A percentile compares a stretch with the other conserved stretches of the same genome.
Evolutionary conservation across 495 filamentous ascomycete genomes (phyloP).

Genomic region (Podospora pseudopauciseta): DNA sequence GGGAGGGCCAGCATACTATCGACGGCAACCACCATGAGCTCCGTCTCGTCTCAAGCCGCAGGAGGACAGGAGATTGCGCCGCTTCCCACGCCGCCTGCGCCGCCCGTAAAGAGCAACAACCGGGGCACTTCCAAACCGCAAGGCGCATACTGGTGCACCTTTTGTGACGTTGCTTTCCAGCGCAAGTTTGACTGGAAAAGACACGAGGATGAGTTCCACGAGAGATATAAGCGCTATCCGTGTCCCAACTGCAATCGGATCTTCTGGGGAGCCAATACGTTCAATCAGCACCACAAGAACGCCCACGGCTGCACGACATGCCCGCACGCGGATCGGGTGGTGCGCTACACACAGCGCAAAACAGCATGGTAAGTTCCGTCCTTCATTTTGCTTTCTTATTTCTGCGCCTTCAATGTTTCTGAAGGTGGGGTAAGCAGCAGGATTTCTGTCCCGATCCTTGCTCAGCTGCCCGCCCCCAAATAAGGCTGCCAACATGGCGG

Average conservation of each 20-base stretch:
- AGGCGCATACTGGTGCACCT: slow-evolving; percentile 50
- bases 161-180: slow-evolving; percentile 49
- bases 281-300: slow-evolving; percentile 51
- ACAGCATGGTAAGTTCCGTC: slow-evolving; percentile 27
- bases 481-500: neutral
- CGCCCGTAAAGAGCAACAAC: slow-evolving; percentile 28
- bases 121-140: slow-evolving; percentile 30
- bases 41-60: slow-evolving; percentile 27
- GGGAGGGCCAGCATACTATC: slow-evolving; percentile 33
- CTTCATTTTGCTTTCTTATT: neutral
- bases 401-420: neutral
- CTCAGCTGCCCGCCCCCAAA: neutral
- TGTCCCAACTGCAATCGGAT: slow-evolving; percentile 48
- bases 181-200: slow-evolving; percentile 53
- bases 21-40: slow-evolving; percentile 29
- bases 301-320: slow-evolving; percentile 49
- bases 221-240: slow-evolving; percentile 49
- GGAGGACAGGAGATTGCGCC: slow-evolving; percentile 18
- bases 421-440: neutral
- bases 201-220: slow-evolving; percentile 52
- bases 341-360: slow-evolving; percentile 36
- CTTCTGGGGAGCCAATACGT: slow-evolving; percentile 50
- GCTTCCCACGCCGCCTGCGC: slow-evolving; percentile 17
- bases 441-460: slow-evolving; percentile 2
- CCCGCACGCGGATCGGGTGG: slow-evolving; percentile 46